These are phyloP conservation scores for Arthrinium puccinioides DNA, from an alignment of 2,329 filamentous ascomycete species.

Conservation along the genomic window DNA sequence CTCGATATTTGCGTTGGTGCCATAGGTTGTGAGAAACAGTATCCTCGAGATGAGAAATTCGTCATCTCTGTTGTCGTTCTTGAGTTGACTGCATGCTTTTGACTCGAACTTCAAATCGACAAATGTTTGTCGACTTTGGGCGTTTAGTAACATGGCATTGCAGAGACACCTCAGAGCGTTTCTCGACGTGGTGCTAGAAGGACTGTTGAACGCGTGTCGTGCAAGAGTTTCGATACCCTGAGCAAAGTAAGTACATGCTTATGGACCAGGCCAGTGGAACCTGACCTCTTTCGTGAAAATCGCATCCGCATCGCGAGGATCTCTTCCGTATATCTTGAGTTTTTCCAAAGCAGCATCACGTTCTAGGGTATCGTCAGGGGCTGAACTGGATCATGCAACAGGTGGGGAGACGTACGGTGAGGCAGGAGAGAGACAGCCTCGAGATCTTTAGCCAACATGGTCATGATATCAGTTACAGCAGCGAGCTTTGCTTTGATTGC, in stretches of 20 bases:
- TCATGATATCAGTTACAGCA: conserved; percentile 7
- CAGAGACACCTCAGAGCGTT: conserved; percentile 77
- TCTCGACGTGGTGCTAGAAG: conserved; percentile 55
- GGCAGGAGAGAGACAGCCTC: conserved; percentile 23
- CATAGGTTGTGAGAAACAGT: conserved; percentile 74
- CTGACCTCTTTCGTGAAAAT: conserved; percentile 76
- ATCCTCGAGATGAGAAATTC: conserved; percentile 81
- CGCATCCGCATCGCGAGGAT: conserved; percentile 63
- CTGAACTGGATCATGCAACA: conserved; percentile 5
- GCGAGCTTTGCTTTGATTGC: conserved; percentile 5
- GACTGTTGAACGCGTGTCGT: conserved; percentile 64
- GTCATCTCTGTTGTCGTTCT: conserved; percentile 69
- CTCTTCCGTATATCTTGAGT: conserved; percentile 73
- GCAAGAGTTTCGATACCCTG: conserved; percentile 71
- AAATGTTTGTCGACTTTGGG: conserved; percentile 62
- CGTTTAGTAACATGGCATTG: conserved; percentile 70
- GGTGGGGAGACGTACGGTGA: conserved; percentile 24
- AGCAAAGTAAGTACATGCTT: conserved; percentile 8
- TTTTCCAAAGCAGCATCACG: conserved; percentile 55
- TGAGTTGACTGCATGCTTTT: conserved; percentile 64
- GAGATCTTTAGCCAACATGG: conserved; percentile 7
- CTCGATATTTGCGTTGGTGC: conserved; percentile 59
- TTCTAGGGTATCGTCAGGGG: conserved; percentile 37
- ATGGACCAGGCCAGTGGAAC: not conserved
- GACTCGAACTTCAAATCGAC: conserved; percentile 62